Evolutionary conservation across 306 rosid species (phyloP), one percentile per base, ranked within the genome.

Genomic region (Malus fusca): DNA sequence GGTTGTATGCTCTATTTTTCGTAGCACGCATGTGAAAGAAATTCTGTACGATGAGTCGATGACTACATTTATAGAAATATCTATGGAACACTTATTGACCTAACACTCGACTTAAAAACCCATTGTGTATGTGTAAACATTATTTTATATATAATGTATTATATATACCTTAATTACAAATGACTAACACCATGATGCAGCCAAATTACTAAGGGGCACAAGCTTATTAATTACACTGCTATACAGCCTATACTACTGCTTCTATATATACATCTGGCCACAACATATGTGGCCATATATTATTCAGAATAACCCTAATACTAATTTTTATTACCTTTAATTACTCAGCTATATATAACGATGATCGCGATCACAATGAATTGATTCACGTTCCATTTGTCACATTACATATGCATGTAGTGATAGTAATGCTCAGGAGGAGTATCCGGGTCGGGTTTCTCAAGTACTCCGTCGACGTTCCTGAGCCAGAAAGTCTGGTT

Each of bases 401-500:
- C 12, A 9, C 26, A 23, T 73, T 53, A 59, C 55, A 73, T 40
- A 25, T 40, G 73, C 43, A 5, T 58, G 23, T 31, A 40, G 40
- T 33, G 56, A 46, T 78, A 74, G 73, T 71, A 68, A 28, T 46
- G 71, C 14, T 51, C 75, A 0, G 68, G 13, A 12, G 82, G 66
- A 51, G 51, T 53, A 48, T 78, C 77, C 33, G 25, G 62, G 35
- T 68, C 83, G 9, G 77, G 73, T 59, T 53, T 71, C 42, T 90
- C 91, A 2, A 59, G 37, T 2, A 88, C 88, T 56, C 81, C 93
- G 52, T 90, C 87, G 12, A 76, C 77, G 33, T 85, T 84, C 73
- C 97, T 75, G 33, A 88, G 84, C 97, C 97, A 92, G 66, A 28
- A 84, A 55, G 83, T 73, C 6, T 66, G 74, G 73, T 46, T 61